Percentiles rank a stretch among this genome's conserved stretches.
Evolutionary conservation across 495 filamentous ascomycete genomes (phyloP).

Genomic region (Pyronema omphalodes): DNA sequence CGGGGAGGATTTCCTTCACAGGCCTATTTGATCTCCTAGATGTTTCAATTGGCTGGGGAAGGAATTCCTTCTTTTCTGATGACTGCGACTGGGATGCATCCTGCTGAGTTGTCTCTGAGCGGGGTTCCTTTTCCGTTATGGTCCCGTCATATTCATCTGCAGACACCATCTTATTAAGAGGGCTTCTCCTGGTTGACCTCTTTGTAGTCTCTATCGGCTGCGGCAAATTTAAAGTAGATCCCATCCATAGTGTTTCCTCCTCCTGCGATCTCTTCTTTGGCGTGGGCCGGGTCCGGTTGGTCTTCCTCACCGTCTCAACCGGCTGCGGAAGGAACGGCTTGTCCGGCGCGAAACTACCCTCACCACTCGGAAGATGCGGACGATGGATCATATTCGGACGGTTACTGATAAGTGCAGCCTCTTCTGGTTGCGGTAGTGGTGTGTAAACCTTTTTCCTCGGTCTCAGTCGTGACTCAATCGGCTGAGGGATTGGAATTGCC

Average conservation of each 20-base stretch:
- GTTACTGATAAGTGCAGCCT: slow-evolving; percentile 16
- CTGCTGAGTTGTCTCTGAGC: background rate
- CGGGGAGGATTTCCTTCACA: slow-evolving; percentile 8
- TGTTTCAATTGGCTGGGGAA: slow-evolving; percentile 18
- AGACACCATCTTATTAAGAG: slow-evolving; percentile 1
- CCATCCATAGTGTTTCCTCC: slow-evolving; percentile 14
- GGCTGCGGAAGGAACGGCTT: slow-evolving; percentile 22
- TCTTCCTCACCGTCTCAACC: slow-evolving; percentile 19
- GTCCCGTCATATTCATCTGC: background rate
- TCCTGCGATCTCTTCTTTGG: slow-evolving; percentile 13
- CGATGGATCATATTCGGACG: slow-evolving; percentile 19
- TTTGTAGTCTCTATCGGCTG: slow-evolving; percentile 17
- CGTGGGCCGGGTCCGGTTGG: slow-evolving; percentile 13
- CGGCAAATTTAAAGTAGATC: slow-evolving; percentile 7
- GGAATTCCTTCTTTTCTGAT: background rate
- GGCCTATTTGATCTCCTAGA: slow-evolving; percentile 17
- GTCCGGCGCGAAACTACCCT: slow-evolving; percentile 15
- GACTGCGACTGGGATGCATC: background rate
- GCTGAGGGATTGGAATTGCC: slow-evolving; percentile 1
- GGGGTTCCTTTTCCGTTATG: background rate
- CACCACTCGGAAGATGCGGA: slow-evolving; percentile 15
- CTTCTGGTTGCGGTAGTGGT: slow-evolving; percentile 16
- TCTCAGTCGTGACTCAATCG: slow-evolving; percentile 4
- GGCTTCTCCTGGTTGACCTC: slow-evolving; percentile 8
- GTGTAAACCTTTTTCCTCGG: slow-evolving; percentile 21